These are phyloP conservation scores for Dujonia santamariae DNA, from an alignment of 1,139 yeast genomes.

Conservation along the genomic window DNA sequence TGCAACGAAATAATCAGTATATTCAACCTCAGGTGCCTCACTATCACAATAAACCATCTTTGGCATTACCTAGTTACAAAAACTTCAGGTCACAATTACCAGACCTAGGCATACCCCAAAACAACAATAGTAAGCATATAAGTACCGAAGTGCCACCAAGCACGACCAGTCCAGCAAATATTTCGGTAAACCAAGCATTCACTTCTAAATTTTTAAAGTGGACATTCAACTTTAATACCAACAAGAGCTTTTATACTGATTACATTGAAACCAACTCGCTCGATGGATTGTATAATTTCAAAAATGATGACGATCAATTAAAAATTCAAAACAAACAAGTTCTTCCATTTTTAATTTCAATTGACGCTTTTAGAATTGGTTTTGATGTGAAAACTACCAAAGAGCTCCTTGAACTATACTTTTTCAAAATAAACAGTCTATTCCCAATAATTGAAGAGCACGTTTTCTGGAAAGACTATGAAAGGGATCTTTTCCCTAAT, in stretches of 20 bases:
- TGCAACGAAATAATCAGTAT: too few species aligned
- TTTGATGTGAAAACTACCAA: conserved; percentile 19
- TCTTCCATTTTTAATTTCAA: conserved; percentile 20
- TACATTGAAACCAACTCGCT: too few species aligned
- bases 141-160: too few species aligned
- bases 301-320: not conserved
- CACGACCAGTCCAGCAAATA: too few species aligned
- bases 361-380: conserved; percentile 32
- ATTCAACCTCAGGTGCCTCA: too few species aligned
- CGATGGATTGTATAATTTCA: not conserved
- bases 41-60: too few species aligned
- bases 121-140: too few species aligned
- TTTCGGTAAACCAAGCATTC: not conserved
- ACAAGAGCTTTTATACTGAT: too few species aligned
- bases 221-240: conserved; percentile 1
- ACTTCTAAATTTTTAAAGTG: conserved; percentile 2
- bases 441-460: conserved; percentile 31
- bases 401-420: conserved; percentile 25
- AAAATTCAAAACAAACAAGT: conserved; percentile 13
- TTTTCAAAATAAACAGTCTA: conserved; percentile 30
- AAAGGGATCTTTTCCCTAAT: conserved; percentile 18
- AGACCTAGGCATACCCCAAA: too few species aligned
- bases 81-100: too few species aligned
- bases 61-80: too few species aligned
- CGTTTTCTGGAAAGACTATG: conserved; percentile 28